Evolutionary conservation across 164 flowering plant species (phyloP).

Genomic region (Nelumbo lutea): DNA sequence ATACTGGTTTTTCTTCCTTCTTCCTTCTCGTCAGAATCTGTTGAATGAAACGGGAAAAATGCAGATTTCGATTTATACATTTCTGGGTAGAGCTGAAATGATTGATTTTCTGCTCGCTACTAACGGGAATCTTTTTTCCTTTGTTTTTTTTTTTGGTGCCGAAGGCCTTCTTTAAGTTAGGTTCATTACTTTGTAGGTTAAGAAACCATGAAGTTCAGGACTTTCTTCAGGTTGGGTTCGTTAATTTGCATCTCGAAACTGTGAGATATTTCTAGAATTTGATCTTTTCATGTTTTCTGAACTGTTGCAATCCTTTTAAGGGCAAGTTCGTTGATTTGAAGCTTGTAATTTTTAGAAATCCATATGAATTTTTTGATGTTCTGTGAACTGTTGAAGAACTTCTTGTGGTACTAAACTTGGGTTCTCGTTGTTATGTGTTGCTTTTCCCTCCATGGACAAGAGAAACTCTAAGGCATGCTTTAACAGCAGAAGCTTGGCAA

Average conservation of each 20-base stretch:
- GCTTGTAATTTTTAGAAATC: neutral
- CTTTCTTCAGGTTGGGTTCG: neutral
- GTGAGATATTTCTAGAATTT: no score
- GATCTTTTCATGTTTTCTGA: no score
- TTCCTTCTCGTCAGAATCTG: no score
- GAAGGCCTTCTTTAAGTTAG: neutral
- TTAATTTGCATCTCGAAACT: neutral
- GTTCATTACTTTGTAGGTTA: no score
- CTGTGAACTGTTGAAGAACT: neutral
- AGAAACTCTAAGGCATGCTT: neutral
- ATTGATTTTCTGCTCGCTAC: no score
- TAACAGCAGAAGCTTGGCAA: neutral
- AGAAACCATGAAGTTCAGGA: neutral
- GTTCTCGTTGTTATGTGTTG: neutral
- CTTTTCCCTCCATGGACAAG: slow-evolving; percentile 25
- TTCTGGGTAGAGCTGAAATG: no score
- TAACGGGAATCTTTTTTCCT: no score
- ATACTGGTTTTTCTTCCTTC: no score
- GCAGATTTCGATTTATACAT: neutral
- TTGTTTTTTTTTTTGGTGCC: no score
- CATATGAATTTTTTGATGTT: neutral
- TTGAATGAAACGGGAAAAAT: neutral
- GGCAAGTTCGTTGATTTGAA: no score
- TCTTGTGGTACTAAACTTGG: neutral
- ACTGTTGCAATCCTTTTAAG: no score